phyloP scores from a whole-genome alignment of 108 stramenopile genomes.

The Mediolabrus comicus region DNA sequence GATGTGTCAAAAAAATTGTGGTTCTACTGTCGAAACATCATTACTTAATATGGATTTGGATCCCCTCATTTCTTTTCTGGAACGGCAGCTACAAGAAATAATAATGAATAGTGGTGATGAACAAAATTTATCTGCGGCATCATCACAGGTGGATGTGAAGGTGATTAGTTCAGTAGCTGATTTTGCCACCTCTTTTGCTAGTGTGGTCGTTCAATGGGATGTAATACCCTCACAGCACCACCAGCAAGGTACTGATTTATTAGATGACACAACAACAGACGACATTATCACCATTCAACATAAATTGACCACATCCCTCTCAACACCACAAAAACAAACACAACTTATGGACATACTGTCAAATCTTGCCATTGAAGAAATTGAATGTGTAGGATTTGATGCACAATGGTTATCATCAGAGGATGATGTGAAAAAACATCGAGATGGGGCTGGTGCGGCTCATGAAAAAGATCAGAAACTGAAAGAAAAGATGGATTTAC shows the following conservation, averaged over 20 bases:
- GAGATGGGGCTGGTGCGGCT: background rate
- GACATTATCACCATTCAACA: constrained; percentile 12
- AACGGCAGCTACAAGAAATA: background rate
- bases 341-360: background rate
- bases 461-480: background rate
- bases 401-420: constrained; percentile 28
- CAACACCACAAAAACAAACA: background rate
- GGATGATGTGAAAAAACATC: constrained; percentile 30
- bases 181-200: constrained; percentile 33
- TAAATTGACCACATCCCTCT: background rate
- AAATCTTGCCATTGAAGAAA: constrained; percentile 43
- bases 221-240: background rate
- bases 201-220: constrained; percentile 6
- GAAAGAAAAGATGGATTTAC: background rate
- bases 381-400: constrained; percentile 70
- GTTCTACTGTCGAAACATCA: constrained; percentile 53
- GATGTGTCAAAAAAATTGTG: constrained; percentile 96
- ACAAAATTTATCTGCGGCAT: background rate
- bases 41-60: constrained; percentile 27
- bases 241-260: background rate
- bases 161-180: constrained; percentile 29
- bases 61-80: background rate
- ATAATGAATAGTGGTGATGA: background rate
- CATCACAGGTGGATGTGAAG: background rate
- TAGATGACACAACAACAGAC: background rate